Evolutionary conservation across 768 basidiomycete genomes (phyloP).

Genomic region (Strobilomyces dryophilus): DNA sequence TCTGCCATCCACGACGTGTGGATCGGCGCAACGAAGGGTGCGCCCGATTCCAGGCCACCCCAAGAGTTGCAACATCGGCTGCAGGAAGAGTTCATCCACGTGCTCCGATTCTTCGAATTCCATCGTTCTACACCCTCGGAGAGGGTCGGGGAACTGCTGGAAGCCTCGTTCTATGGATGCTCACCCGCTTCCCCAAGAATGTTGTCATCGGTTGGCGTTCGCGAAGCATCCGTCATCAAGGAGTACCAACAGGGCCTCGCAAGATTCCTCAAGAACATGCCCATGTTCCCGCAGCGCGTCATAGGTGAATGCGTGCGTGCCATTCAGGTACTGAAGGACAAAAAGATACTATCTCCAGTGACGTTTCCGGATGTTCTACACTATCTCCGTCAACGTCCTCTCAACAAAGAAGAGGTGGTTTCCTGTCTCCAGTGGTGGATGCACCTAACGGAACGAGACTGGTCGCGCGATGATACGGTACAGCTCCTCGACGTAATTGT

Average conservation of each 20-base stretch:
- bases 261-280: slow-evolving; percentile 29
- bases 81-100: background rate
- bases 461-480: slow-evolving; percentile 31
- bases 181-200: background rate
- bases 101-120: background rate
- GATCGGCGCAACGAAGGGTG: background rate
- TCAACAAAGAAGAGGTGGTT: slow-evolving; percentile 67
- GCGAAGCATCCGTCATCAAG: background rate
- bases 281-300: slow-evolving; percentile 40
- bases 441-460: slow-evolving; percentile 31
- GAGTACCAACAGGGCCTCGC: background rate
- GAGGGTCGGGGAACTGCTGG: background rate
- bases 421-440: slow-evolving; percentile 90
- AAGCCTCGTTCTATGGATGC: background rate
- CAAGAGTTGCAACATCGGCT: background rate
- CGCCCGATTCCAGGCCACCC: background rate
- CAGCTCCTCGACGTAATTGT: slow-evolving; percentile 69
- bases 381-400: slow-evolving; percentile 68
- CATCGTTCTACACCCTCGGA: background rate
- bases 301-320: slow-evolving; percentile 59
- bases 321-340: slow-evolving; percentile 56
- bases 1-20: slow-evolving; percentile 34
- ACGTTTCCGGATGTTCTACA: slow-evolving; percentile 61
- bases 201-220: background rate
- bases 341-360: slow-evolving; percentile 55